These are phyloP conservation scores for Bretziella fagacearum DNA, from an alignment of 2,329 filamentous ascomycete species.

Conservation along the genomic window DNA sequence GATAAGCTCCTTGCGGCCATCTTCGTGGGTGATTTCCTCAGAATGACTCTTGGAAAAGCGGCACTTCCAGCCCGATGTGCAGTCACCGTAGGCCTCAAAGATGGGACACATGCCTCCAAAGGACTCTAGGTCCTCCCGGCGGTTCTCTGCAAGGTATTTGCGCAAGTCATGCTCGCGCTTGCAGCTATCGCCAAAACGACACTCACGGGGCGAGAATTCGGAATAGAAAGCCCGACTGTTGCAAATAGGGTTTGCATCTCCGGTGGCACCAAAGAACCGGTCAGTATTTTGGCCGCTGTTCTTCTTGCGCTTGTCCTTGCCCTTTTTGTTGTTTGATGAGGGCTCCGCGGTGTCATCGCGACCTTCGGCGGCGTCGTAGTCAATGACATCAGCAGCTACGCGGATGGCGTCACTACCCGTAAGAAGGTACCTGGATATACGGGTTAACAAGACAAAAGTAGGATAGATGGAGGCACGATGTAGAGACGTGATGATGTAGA, in stretches of 20 bases:
- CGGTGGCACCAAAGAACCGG: constrained; percentile 63
- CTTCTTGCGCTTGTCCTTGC: constrained; percentile 28
- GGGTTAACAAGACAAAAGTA: background rate
- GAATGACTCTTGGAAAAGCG: constrained; percentile 81
- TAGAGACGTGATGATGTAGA: constrained; percentile 3
- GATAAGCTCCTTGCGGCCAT: constrained; percentile 69
- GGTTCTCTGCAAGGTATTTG: constrained; percentile 57
- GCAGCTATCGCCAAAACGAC: constrained; percentile 65
- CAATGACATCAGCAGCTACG: constrained; percentile 24
- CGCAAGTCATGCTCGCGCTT: constrained; percentile 70
- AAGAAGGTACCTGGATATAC: constrained; percentile 24
- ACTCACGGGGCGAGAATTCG: constrained; percentile 68
- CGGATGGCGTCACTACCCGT: constrained; percentile 34
- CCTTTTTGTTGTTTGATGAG: constrained; percentile 27
- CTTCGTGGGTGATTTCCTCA: constrained; percentile 56
- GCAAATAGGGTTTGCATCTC: constrained; percentile 64
- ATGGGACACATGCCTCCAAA: constrained; percentile 68
- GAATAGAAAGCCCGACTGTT: constrained; percentile 50
- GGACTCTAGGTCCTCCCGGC: constrained; percentile 62
- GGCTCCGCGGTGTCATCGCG: constrained; percentile 28
- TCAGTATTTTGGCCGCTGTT: constrained; percentile 59
- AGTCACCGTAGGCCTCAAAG: constrained; percentile 59
- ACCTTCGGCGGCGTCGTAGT: constrained; percentile 20
- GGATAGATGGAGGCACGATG: no score
- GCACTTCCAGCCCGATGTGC: constrained; percentile 82